Percentiles rank a stretch among this genome's conserved stretches.
Conservation (phyloP, 148 eudicot genomes). For the Persicaria maculosa region DNA sequence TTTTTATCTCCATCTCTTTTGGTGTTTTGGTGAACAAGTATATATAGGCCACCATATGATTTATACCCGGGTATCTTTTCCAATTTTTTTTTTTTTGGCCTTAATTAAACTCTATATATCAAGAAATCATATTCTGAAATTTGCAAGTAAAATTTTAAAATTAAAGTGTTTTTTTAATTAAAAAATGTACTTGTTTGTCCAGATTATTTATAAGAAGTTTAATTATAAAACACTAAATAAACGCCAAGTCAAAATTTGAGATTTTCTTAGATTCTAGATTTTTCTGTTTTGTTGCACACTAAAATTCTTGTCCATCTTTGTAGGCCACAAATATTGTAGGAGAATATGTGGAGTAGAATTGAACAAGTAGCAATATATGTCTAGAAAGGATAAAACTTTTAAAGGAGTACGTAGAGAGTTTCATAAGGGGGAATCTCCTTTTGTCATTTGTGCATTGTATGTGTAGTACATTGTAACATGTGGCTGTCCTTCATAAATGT, state of each 20-base stretch:
- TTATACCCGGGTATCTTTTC: no score
- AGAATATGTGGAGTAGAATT: constrained; percentile 1
- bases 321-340: neutral
- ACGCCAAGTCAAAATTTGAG: neutral
- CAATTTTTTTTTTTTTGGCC: no score
- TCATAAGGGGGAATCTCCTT: neutral
- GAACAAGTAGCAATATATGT: constrained; percentile 2
- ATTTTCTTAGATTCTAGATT: neutral
- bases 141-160: no score
- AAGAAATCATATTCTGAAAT: no score
- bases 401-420: neutral
- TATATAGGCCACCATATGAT: no score
- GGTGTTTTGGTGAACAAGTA: neutral
- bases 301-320: neutral
- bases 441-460: neutral
- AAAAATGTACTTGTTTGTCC: no score
- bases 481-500: neutral
- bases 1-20: neutral
- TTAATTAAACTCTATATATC: no score
- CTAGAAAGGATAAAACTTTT: neutral
- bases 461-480: neutral
- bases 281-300: neutral
- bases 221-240: no score
- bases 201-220: no score
- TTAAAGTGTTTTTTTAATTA: no score